Conservation (phyloP, 208 protist genomes). For the Wallacemonas sp. region DNA sequence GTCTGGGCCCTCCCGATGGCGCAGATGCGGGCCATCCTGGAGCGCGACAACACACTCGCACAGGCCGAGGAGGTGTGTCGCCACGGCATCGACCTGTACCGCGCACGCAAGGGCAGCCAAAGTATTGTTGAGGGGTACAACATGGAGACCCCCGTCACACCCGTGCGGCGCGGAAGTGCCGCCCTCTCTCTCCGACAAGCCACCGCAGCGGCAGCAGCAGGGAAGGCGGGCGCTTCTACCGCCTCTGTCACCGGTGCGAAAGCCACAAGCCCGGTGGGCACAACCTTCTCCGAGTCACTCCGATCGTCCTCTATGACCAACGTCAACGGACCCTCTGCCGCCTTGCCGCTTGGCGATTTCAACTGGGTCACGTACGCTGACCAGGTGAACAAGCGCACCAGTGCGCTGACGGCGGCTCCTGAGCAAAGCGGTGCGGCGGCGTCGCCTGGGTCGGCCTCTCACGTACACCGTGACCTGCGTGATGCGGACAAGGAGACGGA, state of each 20-base stretch:
- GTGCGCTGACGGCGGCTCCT: background rate
- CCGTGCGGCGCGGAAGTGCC: conserved; percentile 19
- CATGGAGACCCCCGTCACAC: conserved; percentile 14
- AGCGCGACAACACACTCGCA: conserved; percentile 35
- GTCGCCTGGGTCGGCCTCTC: background rate
- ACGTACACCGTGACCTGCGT: conserved; percentile 36
- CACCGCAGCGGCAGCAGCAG: conserved; percentile 21
- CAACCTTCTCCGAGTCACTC: too few relatives aligned
- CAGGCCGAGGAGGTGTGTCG: conserved; percentile 82
- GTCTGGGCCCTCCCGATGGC: conserved; percentile 63
- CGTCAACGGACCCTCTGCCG: too few relatives aligned
- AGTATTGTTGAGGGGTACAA: conserved; percentile 57
- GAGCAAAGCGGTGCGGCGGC: conserved; percentile 13
- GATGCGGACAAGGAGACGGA: conserved; percentile 74
- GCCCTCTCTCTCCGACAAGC: background rate
- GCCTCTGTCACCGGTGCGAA: background rate
- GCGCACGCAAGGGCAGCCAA: conserved; percentile 51
- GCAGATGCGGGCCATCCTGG: conserved; percentile 50
- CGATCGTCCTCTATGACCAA: too few relatives aligned
- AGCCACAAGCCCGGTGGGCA: too few relatives aligned
- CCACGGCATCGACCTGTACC: conserved; percentile 76
- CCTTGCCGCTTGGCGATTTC: conserved; percentile 20
- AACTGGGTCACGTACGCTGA: conserved; percentile 49
- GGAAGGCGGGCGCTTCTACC: background rate
- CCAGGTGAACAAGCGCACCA: conserved; percentile 19